Percentiles rank a stretch among this genome's conserved stretches.
phyloP scores from a whole-genome alignment of 495 filamentous ascomycete species.

The Lichina pygmaea region DNA sequence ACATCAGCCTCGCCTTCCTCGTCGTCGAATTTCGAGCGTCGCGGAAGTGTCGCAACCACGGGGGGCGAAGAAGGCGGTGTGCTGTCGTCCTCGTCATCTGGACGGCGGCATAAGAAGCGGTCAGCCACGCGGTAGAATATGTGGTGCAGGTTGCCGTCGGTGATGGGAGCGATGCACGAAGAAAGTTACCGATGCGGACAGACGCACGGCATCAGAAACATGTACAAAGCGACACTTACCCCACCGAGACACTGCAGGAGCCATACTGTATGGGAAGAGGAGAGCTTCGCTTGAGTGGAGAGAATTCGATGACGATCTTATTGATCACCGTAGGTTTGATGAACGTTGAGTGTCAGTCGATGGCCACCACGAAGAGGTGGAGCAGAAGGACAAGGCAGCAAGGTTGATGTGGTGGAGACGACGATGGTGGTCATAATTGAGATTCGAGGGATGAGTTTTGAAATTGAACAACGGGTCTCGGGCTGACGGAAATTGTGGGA shows the following conservation, averaged over 20 bases:
- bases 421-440: too few species aligned
- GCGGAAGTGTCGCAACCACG: constrained; percentile 15
- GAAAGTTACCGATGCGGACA: neutral
- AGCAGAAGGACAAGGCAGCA: neutral
- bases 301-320: too few species aligned
- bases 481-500: too few species aligned
- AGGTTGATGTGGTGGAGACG: too few species aligned
- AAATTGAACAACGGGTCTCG: too few species aligned
- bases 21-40: constrained; percentile 62
- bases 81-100: constrained; percentile 46
- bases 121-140: neutral
- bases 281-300: too few species aligned
- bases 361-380: neutral
- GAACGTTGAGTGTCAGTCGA: too few species aligned
- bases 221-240: neutral
- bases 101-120: constrained; percentile 4
- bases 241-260: constrained; percentile 1
- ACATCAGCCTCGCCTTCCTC: constrained; percentile 70
- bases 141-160: neutral
- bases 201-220: neutral
- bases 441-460: too few species aligned
- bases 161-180: neutral
- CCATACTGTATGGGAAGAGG: neutral
- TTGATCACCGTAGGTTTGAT: too few species aligned
- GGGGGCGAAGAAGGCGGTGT: constrained; percentile 30